Base-by-base conservation (phyloP, 2,329 filamentous ascomycete genomes). In the Calonectria naviculata region DNA sequence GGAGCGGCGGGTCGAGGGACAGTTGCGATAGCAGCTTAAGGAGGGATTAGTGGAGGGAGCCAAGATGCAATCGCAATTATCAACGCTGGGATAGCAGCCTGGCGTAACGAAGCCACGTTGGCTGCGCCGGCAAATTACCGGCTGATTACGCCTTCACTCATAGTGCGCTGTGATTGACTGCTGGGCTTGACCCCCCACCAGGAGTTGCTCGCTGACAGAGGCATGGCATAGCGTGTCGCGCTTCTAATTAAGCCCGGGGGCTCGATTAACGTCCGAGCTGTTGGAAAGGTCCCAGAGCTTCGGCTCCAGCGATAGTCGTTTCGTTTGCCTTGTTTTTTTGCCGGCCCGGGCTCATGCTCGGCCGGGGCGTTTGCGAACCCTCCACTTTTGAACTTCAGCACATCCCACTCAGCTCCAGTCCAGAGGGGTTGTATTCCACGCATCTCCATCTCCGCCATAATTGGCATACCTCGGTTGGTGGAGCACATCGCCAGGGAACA, bases 31-130 rank as follows among this genome's bases (percentile, higher is more conserved):
- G 44, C 31, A 34, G 60, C 12, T 64, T 62, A 38, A 28, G 31
- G 21, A 26, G 44, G 54, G 72, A 67, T 71, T 69, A 47, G 61
- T 70, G 66, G 34, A 62, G 72, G 60, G 21, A 62, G 36, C 54
- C 67, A 49, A 66, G 62, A 52, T 46, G 47, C 63, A 67, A 54
- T 70, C 58, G 70, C 67, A 58, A 70, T 70, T 54, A 56, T 64
- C 28, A 44, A 56, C 62, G 36, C 54, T 52, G 12, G 41, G 36
- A 31, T 56, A 21, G 56, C 21, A 65, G 46, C 36, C 62, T 56
- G 63, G 68, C 29, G 6, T 63, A 67, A 66, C 68, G 68, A 70
- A 70, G 68, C 68, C 68, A 70, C 68, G 68, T 70, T 70, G 42
- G 68, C 68, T 65, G 68, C 68, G 68, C 68, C 68, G 68, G 68